A percentile compares a stretch with the other conserved stretches of the same genome.
Evolutionary conservation across 2,329 filamentous ascomycete genomes (phyloP).

Genomic region (Hypomyces perniciosus): DNA sequence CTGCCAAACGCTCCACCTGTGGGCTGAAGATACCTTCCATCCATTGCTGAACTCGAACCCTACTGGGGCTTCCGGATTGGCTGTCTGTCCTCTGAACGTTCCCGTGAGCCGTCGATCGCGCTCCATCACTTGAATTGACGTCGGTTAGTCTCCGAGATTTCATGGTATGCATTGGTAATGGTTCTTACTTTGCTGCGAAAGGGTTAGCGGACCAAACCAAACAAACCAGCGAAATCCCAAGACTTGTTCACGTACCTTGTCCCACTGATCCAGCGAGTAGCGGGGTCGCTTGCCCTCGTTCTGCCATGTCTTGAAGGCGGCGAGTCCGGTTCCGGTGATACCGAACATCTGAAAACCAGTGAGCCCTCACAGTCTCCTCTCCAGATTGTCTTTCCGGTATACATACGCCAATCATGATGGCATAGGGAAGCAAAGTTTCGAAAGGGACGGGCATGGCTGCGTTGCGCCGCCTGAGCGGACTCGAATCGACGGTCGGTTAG

Average conservation of each 20-base stretch:
- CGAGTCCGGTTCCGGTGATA: conserved; percentile 51
- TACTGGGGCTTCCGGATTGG: conserved; percentile 47
- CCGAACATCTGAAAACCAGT: conserved; percentile 53
- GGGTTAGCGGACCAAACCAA: conserved; percentile 22
- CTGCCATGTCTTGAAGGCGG: conserved; percentile 49
- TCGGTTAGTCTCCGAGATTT: conserved; percentile 10
- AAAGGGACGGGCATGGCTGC: conserved; percentile 55
- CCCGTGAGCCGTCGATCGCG: conserved; percentile 58
- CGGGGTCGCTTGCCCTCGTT: conserved; percentile 57
- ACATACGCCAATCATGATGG: conserved; percentile 56
- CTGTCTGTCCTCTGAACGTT: conserved; percentile 51
- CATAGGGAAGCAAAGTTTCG: conserved; percentile 59
- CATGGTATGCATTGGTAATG: not conserved
- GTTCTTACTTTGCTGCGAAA: conserved; percentile 47
- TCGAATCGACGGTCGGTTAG: conserved; percentile 7
- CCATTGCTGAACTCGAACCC: conserved; percentile 59
- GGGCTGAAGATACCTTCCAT: conserved; percentile 51
- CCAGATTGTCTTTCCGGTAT: not conserved
- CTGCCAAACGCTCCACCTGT: not conserved
- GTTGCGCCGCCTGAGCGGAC: conserved; percentile 28
- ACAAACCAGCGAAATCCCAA: not conserved
- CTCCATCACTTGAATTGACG: conserved; percentile 52
- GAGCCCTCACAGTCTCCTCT: conserved; percentile 16
- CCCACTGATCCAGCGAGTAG: conserved; percentile 58
- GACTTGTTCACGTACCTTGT: conserved; percentile 41